These are phyloP conservation scores for Schizochytrium sp. DNA, from an alignment of 108 stramenopile species.

Conservation along the genomic window DNA sequence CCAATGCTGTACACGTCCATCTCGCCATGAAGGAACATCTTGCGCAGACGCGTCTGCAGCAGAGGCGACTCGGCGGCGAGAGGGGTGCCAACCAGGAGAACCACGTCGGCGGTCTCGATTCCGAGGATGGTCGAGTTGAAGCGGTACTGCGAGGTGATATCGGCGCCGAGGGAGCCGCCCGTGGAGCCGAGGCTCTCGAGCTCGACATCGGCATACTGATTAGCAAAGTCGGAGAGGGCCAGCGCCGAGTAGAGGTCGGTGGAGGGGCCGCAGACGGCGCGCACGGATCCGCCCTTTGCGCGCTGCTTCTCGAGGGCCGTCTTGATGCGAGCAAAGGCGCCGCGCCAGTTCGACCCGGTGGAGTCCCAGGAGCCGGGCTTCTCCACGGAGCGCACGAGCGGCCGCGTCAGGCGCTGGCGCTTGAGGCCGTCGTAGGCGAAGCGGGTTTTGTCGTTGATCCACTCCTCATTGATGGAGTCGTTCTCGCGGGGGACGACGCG, in stretches of 20 bases:
- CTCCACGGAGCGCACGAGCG: conserved; percentile 24
- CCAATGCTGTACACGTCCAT: conserved; percentile 33
- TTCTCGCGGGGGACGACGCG: conserved; percentile 40
- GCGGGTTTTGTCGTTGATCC: conserved; percentile 48
- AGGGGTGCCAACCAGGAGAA: conserved; percentile 34
- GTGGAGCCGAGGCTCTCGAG: conserved; percentile 25
- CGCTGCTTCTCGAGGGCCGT: conserved; percentile 18
- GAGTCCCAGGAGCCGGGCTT: background rate
- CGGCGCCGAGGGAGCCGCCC: conserved; percentile 34
- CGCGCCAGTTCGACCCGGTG: conserved; percentile 14
- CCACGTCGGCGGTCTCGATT: conserved; percentile 25
- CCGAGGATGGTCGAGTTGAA: conserved; percentile 17
- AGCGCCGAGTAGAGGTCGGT: conserved; percentile 36
- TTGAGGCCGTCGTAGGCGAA: conserved; percentile 44
- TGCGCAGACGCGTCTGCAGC: conserved; percentile 39
- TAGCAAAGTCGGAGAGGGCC: conserved; percentile 32
- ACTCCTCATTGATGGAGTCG: conserved; percentile 42
- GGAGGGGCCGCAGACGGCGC: conserved; percentile 29
- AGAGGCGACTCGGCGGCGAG: conserved; percentile 34
- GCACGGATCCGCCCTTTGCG: background rate
- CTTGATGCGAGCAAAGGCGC: conserved; percentile 30
- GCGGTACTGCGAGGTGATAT: conserved; percentile 33
- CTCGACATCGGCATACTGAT: conserved; percentile 27
- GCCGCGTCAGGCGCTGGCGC: conserved; percentile 39
- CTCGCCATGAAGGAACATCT: conserved; percentile 32